Evolutionary conservation across 2,329 filamentous ascomycete species (phyloP).

Genomic region (Fusarium virguliforme): DNA sequence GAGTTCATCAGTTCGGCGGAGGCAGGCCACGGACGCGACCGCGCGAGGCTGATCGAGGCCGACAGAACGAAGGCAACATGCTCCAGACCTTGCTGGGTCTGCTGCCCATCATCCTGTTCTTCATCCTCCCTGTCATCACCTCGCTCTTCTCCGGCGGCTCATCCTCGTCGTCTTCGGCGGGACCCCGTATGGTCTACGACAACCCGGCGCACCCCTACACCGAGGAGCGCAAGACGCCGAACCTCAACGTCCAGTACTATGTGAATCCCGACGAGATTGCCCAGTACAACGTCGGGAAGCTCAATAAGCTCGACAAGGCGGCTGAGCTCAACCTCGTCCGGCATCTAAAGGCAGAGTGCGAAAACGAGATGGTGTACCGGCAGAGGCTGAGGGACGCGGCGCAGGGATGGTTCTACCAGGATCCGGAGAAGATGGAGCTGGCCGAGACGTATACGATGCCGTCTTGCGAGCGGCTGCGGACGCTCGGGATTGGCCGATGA

Average conservation of each 20-base stretch:
- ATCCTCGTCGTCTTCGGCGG: conserved; percentile 58
- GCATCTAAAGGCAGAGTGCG: conserved; percentile 79
- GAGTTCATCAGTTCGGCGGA: conserved; percentile 96
- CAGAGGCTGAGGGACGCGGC: conserved; percentile 82
- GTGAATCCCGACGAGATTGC: conserved; percentile 85
- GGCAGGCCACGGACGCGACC: conserved; percentile 82
- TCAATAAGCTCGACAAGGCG: conserved; percentile 80
- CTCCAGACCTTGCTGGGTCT: conserved; percentile 79
- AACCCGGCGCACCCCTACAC: conserved; percentile 80
- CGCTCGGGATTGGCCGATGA: conserved; percentile 56
- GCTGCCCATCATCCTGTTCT: conserved; percentile 89
- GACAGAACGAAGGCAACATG: conserved; percentile 66
- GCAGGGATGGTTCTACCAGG: conserved; percentile 88
- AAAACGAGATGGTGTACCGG: conserved; percentile 77
- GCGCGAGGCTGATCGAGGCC: conserved; percentile 69
- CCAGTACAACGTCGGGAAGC: conserved; percentile 78
- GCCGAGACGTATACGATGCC: conserved; percentile 71
- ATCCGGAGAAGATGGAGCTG: conserved; percentile 82
- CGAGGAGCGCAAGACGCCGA: conserved; percentile 78
- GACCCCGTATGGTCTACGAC: conserved; percentile 84
- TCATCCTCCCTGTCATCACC: conserved; percentile 87
- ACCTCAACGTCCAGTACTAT: conserved; percentile 85
- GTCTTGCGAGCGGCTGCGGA: conserved; percentile 68
- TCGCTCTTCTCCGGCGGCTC: conserved; percentile 77
- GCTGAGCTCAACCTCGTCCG: conserved; percentile 83